Evolutionary conservation across 2,329 filamentous ascomycete genomes (phyloP).

Genomic region (Reticulascus tulasneorum): DNA sequence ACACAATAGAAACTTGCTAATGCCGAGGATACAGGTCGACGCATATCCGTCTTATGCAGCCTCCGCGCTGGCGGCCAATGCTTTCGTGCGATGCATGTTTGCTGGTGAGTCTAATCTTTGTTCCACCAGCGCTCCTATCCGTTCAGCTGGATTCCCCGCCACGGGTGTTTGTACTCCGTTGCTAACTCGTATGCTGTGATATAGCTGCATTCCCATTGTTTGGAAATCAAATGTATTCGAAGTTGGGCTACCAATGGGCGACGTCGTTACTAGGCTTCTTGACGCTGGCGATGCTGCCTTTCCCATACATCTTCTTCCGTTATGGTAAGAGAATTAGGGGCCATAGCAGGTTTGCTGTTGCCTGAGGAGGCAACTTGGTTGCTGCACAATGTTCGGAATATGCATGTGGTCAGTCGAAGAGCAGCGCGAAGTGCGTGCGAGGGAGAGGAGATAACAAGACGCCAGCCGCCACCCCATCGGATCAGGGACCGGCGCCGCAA

Average conservation of each 20-base stretch:
- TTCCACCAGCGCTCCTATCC: constrained; percentile 12
- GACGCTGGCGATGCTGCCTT: constrained; percentile 58
- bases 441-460: neutral
- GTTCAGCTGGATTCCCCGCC: constrained; percentile 16
- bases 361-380: constrained; percentile 2
- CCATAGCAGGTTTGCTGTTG: constrained; percentile 49
- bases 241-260: constrained; percentile 68
- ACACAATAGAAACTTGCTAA: constrained; percentile 9
- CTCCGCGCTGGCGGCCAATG: constrained; percentile 77
- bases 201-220: constrained; percentile 74
- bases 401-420: neutral
- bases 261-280: constrained; percentile 59
- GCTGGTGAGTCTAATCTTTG: constrained; percentile 49
- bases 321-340: constrained; percentile 55
- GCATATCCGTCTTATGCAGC: constrained; percentile 74
- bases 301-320: constrained; percentile 60
- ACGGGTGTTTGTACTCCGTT: constrained; percentile 4
- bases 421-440: constrained; percentile 1
- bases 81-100: constrained; percentile 73
- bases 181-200: constrained; percentile 5
- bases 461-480: constrained; percentile 4
- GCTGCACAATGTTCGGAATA: constrained; percentile 10
- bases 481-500: constrained; percentile 8
- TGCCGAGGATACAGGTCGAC: constrained; percentile 50
- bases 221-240: constrained; percentile 67